Base-by-base conservation (phyloP, 768 basidiomycete genomes). In the Rhizopogon vinicolor region DNA sequence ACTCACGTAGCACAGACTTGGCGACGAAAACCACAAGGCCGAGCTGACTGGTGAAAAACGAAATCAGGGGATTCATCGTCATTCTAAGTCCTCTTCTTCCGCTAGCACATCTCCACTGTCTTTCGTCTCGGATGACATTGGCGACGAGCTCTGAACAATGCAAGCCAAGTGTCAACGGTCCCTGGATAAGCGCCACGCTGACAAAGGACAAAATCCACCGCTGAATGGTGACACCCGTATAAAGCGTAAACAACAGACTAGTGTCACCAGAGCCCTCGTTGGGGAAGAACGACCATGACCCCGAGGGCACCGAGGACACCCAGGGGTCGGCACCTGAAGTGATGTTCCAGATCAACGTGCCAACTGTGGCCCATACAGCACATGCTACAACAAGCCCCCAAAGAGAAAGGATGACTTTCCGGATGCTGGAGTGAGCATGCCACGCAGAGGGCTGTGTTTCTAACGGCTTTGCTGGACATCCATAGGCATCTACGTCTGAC, bases 81-180 rank as follows among this genome's bases (percentile, higher is more conserved):
- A 59, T 31, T n/a, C 46, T 63, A 2, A 52, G n/a, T 8, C 67
- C 68, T n/a, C 53, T 37, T 40, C 3, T 25, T 13, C 19, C 49
- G 42, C 61, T 56, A 46, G 68, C 63, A 3, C 60, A 60, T 46
- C 67, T 60, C 68, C 68, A 69, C 48, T 58, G 42, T 35, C 19
- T 48, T 56, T 69, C 68, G 13, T 69, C 67, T 37, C 67, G 63
- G 42, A 69, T 53, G 28, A 67, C 65, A 41, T 69, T 70, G 44
- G 58, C 60, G 7, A 68, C 56, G 6, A 69, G 60, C 55, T 68
- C 68, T 1, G 63, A 56, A 25, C 65, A 70, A 42, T 68, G 68
- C 3, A 69, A 55, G 28, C 31, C 63, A 57, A 68, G n/a, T 8
- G 68, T 68, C 59, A 68, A 39, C 0, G 66, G 60, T 44, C 68